Conservation (phyloP, 1,284 basidiomycete genomes). For the Meira miltonrushii region DNA sequence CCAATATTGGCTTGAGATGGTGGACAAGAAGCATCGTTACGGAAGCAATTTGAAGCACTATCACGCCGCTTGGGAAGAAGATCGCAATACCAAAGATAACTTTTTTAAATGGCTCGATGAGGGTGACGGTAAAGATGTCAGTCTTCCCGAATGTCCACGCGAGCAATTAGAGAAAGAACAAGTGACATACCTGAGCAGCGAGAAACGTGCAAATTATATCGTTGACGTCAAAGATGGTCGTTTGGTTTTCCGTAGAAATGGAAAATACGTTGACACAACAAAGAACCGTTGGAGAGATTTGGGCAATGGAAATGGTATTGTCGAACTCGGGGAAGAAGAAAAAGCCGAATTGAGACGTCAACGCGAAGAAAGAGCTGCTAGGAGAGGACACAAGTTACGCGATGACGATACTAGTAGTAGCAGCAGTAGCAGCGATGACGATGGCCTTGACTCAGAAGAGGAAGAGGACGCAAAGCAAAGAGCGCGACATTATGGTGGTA, state of each 20-base stretch:
- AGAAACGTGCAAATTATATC: constrained; percentile 69
- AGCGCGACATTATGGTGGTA: constrained; percentile 24
- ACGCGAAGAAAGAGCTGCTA: constrained; percentile 9
- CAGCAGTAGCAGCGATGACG: constrained; percentile 1
- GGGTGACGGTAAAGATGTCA: constrained; percentile 65
- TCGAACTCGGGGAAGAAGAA: constrained; percentile 37
- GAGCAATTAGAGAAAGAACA: constrained; percentile 65
- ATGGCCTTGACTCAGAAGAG: constrained; percentile 7
- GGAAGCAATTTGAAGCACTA: constrained; percentile 45
- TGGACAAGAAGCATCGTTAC: constrained; percentile 40
- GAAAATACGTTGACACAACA: constrained; percentile 57
- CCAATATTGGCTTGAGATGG: constrained; percentile 43
- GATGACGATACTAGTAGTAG: constrained; percentile 16
- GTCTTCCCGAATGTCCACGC: constrained; percentile 64
- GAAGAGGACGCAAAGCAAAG: constrained; percentile 16
- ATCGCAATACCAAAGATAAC: constrained; percentile 33
- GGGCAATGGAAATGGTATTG: constrained; percentile 48
- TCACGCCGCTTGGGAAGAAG: constrained; percentile 29
- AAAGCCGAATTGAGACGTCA: constrained; percentile 21
- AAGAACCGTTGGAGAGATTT: constrained; percentile 40
- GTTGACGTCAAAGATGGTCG: constrained; percentile 63
- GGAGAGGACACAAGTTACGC: background rate
- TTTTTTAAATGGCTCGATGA: constrained; percentile 63
- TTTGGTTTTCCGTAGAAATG: constrained; percentile 67
- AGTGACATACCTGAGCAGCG: constrained; percentile 53